A percentile compares a stretch with the other conserved stretches of the same genome.
phyloP scores from a whole-genome alignment of 768 basidiomycete species.

The Phlegmacium glaucopus region DNA sequence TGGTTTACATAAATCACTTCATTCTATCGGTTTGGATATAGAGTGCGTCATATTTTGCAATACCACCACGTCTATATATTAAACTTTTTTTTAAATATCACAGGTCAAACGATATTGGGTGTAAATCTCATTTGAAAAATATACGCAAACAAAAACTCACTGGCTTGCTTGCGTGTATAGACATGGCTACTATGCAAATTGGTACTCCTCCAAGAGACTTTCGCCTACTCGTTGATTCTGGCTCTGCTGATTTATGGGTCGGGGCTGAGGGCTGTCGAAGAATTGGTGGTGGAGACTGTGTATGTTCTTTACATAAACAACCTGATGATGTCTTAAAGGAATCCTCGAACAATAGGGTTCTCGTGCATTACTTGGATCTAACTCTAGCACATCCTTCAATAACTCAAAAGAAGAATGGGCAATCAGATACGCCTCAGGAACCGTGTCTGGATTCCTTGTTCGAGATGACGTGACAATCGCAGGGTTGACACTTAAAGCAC shows the following conservation, averaged over 20 bases:
- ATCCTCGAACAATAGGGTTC: neutral
- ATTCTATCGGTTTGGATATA: neutral
- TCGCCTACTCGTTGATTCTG: slow-evolving; percentile 55
- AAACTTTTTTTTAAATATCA: slow-evolving; percentile 4
- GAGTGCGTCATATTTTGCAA: neutral
- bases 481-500: slow-evolving; percentile 46
- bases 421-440: slow-evolving; percentile 52
- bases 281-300: slow-evolving; percentile 26
- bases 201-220: slow-evolving; percentile 51
- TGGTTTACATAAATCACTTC: neutral
- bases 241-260: slow-evolving; percentile 63
- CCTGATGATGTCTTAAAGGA: neutral
- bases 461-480: slow-evolving; percentile 57
- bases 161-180: too few species aligned
- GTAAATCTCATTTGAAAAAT: neutral
- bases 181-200: slow-evolving; percentile 27
- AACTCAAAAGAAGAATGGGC: slow-evolving; percentile 44
- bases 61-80: neutral
- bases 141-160: neutral
- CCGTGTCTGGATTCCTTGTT: slow-evolving; percentile 54
- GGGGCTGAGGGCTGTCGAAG: slow-evolving; percentile 41
- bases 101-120: slow-evolving; percentile 4
- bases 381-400: slow-evolving; percentile 55
- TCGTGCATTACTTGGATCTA: slow-evolving; percentile 45
- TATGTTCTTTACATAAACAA: slow-evolving; percentile 1